Percentiles rank a stretch among this genome's conserved stretches.
Conservation (phyloP, 2,329 filamentous ascomycete genomes). For the Pseudohalonectria lignicola region DNA sequence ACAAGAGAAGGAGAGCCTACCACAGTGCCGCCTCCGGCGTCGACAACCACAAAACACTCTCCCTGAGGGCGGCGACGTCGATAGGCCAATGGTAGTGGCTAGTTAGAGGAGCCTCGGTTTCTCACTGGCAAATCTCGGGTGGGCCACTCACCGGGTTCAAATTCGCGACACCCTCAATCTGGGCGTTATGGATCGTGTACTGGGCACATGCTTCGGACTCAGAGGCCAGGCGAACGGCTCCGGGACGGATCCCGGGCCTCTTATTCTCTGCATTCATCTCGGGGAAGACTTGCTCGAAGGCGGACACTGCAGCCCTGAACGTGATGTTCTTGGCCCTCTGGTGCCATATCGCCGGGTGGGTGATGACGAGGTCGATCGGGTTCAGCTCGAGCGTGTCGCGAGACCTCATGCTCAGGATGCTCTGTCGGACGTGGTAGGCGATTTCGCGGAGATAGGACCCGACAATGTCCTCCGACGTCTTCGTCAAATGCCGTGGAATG, state of each 20-base stretch:
- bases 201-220: conserved; percentile 2
- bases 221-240: neutral
- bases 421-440: neutral
- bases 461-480: neutral
- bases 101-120: no score
- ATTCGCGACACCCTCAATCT: no score
- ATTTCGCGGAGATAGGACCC: neutral
- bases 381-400: neutral
- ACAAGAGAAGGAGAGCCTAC: no score
- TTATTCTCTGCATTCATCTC: no score
- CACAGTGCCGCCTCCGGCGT: conserved; percentile 11
- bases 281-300: neutral
- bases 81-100: no score
- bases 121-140: no score
- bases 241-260: neutral
- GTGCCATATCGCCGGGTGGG: conserved; percentile 1
- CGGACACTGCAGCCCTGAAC: neutral
- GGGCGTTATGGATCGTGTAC: conserved; percentile 4
- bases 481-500: neutral
- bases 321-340: conserved; percentile 1
- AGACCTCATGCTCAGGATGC: neutral
- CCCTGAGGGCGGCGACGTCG: no score
- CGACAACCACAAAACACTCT: conserved; percentile 11
- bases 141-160: no score
- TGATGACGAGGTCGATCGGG: conserved; percentile 3